Evolutionary conservation across 208 protist genomes (phyloP), one percentile per base, ranked within the genome.

Genomic region (Leptomonas pyrrhocoris): DNA sequence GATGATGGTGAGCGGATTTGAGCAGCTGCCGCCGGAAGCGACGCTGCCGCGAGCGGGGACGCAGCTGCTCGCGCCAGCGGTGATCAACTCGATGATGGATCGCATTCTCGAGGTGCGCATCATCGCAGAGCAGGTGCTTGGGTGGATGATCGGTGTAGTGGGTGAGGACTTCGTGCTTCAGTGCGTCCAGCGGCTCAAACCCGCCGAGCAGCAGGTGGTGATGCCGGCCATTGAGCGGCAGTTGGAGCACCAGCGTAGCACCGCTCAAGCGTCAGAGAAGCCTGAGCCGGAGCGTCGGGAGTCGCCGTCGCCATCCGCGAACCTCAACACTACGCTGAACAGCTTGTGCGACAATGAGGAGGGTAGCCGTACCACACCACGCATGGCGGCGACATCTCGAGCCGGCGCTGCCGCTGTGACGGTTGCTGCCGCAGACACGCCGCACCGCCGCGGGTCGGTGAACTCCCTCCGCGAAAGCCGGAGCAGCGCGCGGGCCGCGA

Each of bases 91-190:
- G 6, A 81, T 91, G 28, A 92, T 96, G 88, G 89, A 93, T 72
- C 92, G 92, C 42, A 83, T 92, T 58, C 74, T 84, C 46, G 89
- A 94, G 27, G 92, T 96, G 30, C 89, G 92, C 42, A 42, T 83
- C 19, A 76, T 86, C 0, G 92, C 92, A 2, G 89, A 96, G 75
- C 74, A 79, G 66, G 85, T 93, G 31, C 79, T 94, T 50, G 83
- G 88, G 27, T 80, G 83, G 64, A 75, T 93, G 31, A 34, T 93
- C 23, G 76, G 83, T 23, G 73, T 92, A 54, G 61, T 90, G 19
- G 89, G 92, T 28, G 80, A 90, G 15, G 86, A 94, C 31, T 57
- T 75, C 7, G 73, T 96, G 40, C 60, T 85, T 18, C 77, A 82
- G 13, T 72, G 65, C 54, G 79, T 89, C 30, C 64, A 89, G 42